Base-by-base conservation (phyloP, 1,284 basidiomycete genomes). In the Bondarzewia mesenterica region DNA sequence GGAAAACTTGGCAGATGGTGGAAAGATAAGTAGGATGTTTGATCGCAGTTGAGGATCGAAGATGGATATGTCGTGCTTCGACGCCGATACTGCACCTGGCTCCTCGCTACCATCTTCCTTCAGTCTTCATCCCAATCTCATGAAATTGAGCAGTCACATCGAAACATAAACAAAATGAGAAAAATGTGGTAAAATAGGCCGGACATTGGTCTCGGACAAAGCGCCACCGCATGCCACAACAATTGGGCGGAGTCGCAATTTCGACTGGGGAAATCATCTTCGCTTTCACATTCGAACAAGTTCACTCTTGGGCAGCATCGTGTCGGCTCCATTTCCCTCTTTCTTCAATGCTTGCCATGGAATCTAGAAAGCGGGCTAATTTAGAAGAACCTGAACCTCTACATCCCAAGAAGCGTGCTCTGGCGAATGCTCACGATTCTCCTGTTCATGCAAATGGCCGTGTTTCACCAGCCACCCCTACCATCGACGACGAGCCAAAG, bases 321-420 rank as follows among this genome's bases (percentile, higher is more conserved):
- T n/a, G 10, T 35, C 32, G 10, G n/a, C n/a, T n/a, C n/a, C 32
- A 35, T 35, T 18, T 40, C 16, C 16, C 12, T 22, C 38, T 40
- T 18, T 40, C 38, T 15, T 18, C 38, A 40, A 54, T 54, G 53
- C 46, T 54, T 40, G 49, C 51, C 10, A 50, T 53, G 21, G 48
- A 53, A 35, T 54, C 53, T 20, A 45, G 44, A 44, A 54, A 54
- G 38, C 45, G 53, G 26, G 43, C 46, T 15, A 46, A 54, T 37
- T 2, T 51, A 10, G 52, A 27, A 5, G 53, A 54, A 7, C 23
- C 52, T 23, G 53, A 54, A 21, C 62, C 69, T 53, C 53, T 67
- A 14, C 66, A 72, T 15, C 60, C 75, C 16, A 89, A 89, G 74
- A 89, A 85, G 64, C 77, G 82, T 50, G 75, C 78, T 8, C 56